Conservation (phyloP, 2,329 filamentous ascomycete genomes). For the Sclerotiophoma versabilis region DNA sequence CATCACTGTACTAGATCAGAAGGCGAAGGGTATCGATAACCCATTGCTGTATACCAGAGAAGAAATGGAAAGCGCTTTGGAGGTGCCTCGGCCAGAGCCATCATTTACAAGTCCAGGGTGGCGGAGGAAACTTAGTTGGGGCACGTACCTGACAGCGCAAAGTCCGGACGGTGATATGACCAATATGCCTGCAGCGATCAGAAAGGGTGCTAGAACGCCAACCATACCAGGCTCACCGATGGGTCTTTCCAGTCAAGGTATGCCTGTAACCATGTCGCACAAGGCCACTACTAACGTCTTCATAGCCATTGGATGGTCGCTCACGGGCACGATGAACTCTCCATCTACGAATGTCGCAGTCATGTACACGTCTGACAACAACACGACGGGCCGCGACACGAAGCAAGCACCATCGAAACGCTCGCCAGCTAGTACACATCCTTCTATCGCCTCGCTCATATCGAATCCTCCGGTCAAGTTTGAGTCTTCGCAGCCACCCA, state of each 20-base stretch:
- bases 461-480: constrained; percentile 36
- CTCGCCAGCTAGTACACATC: constrained; percentile 28
- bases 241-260: constrained; percentile 61
- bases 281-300: constrained; percentile 18
- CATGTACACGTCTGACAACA: constrained; percentile 70
- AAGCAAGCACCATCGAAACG: constrained; percentile 30
- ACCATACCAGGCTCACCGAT: constrained; percentile 55
- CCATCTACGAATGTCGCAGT: constrained; percentile 83
- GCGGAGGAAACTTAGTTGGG: constrained; percentile 56
- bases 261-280: not conserved
- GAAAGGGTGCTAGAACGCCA: constrained; percentile 35
- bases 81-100: constrained; percentile 59
- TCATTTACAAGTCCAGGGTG: constrained; percentile 61
- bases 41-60: constrained; percentile 71
- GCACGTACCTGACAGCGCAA: constrained; percentile 49
- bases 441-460: constrained; percentile 43
- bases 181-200: constrained; percentile 43
- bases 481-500: constrained; percentile 26
- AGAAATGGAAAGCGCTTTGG: constrained; percentile 76
- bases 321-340: constrained; percentile 88
- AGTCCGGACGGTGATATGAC: constrained; percentile 38
- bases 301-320: constrained; percentile 77
- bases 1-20: constrained; percentile 83
- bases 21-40: constrained; percentile 85
- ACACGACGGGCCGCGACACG: constrained; percentile 32